Percentiles rank a stretch among this genome's conserved stretches.
Evolutionary conservation across 2,329 filamentous ascomycete species (phyloP).

Genomic region (Trichoderma atroviride): DNA sequence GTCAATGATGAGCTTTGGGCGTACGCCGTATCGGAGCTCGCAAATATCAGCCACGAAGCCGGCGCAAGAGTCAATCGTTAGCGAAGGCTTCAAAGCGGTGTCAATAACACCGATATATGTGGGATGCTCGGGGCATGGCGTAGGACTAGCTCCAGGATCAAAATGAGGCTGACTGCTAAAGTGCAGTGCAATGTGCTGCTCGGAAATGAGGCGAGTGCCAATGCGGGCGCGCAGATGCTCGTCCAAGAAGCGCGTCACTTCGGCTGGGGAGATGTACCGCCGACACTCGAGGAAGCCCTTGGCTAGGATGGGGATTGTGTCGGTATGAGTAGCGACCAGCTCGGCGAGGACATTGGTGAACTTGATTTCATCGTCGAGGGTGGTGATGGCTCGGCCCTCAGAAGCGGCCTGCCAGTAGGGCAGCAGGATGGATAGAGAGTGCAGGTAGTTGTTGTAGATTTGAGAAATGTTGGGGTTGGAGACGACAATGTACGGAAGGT

Average conservation of each 20-base stretch:
- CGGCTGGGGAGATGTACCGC: slow-evolving; percentile 78
- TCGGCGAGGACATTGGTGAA: slow-evolving; percentile 94
- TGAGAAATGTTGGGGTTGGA: slow-evolving; percentile 94
- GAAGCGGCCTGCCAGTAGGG: slow-evolving; percentile 67
- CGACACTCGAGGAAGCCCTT: slow-evolving; percentile 91
- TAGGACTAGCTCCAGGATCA: slow-evolving; percentile 55
- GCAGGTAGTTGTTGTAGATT: slow-evolving; percentile 95
- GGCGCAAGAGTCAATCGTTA: slow-evolving; percentile 81
- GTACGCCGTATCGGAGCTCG: slow-evolving; percentile 90
- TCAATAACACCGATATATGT: slow-evolving; percentile 96
- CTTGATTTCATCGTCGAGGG: slow-evolving; percentile 80
- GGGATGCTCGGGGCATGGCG: slow-evolving; percentile 53
- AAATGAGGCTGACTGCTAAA: slow-evolving; percentile 70
- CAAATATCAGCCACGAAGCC: slow-evolving; percentile 94
- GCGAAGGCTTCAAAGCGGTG: slow-evolving; percentile 79
- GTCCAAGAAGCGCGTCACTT: slow-evolving; percentile 91
- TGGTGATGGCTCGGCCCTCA: slow-evolving; percentile 48
- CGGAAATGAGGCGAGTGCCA: slow-evolving; percentile 88
- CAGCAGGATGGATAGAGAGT: slow-evolving; percentile 86
- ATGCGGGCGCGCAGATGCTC: slow-evolving; percentile 92
- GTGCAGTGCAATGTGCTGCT: slow-evolving; percentile 95
- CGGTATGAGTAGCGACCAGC: slow-evolving; percentile 90
- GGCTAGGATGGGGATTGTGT: slow-evolving; percentile 92
- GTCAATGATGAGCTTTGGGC: slow-evolving; percentile 78
- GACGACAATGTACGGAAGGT: slow-evolving; percentile 95